Conservation (phyloP, 2,329 filamentous ascomycete genomes). For the Colletotrichum siamense region DNA sequence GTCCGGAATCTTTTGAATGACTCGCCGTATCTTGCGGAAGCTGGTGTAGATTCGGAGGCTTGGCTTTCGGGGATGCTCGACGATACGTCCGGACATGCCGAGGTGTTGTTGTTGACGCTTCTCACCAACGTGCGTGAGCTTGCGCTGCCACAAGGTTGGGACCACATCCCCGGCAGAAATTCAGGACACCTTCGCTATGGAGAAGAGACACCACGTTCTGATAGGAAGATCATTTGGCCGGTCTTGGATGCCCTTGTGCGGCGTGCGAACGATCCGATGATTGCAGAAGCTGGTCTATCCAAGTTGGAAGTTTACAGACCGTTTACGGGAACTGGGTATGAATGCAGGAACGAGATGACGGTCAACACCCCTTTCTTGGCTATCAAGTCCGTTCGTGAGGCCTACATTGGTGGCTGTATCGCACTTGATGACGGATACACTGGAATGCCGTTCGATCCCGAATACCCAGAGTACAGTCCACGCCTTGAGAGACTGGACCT, state of each 20-base stretch:
- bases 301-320: background rate
- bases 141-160: background rate
- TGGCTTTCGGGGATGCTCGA: background rate
- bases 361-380: background rate
- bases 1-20: background rate
- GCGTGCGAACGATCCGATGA: background rate
- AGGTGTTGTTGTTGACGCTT: background rate
- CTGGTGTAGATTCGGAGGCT: background rate
- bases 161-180: background rate
- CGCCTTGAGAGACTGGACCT: background rate
- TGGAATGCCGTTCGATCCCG: background rate
- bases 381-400: background rate
- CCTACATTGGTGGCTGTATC: background rate
- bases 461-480: background rate
- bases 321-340: background rate
- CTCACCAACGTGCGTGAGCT: background rate
- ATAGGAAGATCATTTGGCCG: background rate
- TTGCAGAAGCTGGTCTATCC: background rate
- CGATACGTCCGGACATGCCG: background rate
- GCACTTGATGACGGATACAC: background rate
- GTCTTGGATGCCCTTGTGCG: background rate
- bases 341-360: background rate
- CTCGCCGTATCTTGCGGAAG: background rate
- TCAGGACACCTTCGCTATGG: background rate
- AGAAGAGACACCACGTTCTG: background rate